A percentile compares a stretch with the other conserved stretches of the same genome.
phyloP scores from a whole-genome alignment of 495 filamentous ascomycete genomes.

The Aspergillus ostianus region DNA sequence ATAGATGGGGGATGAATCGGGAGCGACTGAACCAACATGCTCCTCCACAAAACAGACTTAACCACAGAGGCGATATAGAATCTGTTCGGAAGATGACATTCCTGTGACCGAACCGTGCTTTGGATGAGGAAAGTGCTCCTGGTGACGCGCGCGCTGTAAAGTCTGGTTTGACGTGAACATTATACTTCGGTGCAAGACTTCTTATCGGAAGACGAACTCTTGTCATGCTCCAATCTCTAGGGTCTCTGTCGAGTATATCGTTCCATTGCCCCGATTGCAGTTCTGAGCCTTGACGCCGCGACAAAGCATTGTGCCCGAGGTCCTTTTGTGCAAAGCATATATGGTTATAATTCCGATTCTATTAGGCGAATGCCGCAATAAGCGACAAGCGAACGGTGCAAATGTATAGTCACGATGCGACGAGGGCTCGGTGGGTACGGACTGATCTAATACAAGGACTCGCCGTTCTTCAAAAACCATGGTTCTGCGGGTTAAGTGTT shows the following conservation, averaged over 20 bases:
- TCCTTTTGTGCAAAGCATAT: neutral
- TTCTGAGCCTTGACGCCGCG: neutral
- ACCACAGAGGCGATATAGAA: too few relatives aligned
- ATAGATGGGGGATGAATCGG: too few relatives aligned
- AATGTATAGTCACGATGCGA: neutral
- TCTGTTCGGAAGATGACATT: too few relatives aligned
- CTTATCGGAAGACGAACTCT: neutral
- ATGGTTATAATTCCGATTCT: neutral
- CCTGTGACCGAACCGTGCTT: too few relatives aligned
- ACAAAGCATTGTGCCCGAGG: neutral
- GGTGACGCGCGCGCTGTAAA: neutral
- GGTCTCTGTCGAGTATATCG: neutral
- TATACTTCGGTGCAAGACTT: neutral
- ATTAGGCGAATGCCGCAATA: neutral
- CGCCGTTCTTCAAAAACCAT: neutral
- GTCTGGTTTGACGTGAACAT: neutral
- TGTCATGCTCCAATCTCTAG: neutral
- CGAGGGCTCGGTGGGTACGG: neutral
- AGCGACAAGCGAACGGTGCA: neutral
- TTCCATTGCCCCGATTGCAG: neutral
- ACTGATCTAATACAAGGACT: neutral
- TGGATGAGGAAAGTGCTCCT: neutral
- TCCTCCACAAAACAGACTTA: too few relatives aligned
- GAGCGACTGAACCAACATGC: too few relatives aligned
- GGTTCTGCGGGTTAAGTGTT: neutral